Base-by-base conservation (phyloP, 108 stramenopile species). In the Bacterosira constricta region DNA sequence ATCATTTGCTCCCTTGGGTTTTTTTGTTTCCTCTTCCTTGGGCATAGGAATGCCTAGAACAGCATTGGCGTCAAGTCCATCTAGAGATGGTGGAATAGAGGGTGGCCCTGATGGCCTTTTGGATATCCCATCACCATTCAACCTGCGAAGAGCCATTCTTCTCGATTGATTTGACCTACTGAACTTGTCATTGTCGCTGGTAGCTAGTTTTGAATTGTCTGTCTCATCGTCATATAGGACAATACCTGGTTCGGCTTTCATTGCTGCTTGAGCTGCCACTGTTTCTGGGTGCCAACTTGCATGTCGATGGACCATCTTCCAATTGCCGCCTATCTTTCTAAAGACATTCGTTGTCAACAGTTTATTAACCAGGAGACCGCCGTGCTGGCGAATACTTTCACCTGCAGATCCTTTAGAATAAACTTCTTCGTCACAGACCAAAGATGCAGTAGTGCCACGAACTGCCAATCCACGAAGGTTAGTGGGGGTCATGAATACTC, bases 341-440 rank as follows among this genome's bases (percentile, higher is more conserved):
- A 91, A 94, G 44, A 94, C 88, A 74, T 94, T 94, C 21, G 93
- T 91, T 2, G 90, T 86, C 8, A 75, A 36, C 13, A 93, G 61
- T 68, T 89, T 91, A 71, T 90, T 93, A 54, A 89, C 61, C 13
- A 87, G 57, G 60, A 85, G 79, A 4, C 84, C 80, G 23, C 71
- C 75, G 20, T 54, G 53, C 6, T 56, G 80, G 36, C 9, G 82
- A 55, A 50, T 73, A 63, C 64, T 49, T 25, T 79, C 88, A 38
- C 85, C 81, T 18, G 83, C 81, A 34, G 88, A 87, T 6, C 84
- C 73, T 49, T 86, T 68, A 4, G 83, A 71, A 61, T 74, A 88
- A 12, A 94, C 88, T 55, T 90, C 86, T 81, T 94, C 93, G 42
- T 90, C 90, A 46, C 93, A 94, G 3, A 90, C 90, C 20, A 94